Conservation (phyloP, 2,329 filamentous ascomycete genomes). For the Colletotrichum navitas region DNA sequence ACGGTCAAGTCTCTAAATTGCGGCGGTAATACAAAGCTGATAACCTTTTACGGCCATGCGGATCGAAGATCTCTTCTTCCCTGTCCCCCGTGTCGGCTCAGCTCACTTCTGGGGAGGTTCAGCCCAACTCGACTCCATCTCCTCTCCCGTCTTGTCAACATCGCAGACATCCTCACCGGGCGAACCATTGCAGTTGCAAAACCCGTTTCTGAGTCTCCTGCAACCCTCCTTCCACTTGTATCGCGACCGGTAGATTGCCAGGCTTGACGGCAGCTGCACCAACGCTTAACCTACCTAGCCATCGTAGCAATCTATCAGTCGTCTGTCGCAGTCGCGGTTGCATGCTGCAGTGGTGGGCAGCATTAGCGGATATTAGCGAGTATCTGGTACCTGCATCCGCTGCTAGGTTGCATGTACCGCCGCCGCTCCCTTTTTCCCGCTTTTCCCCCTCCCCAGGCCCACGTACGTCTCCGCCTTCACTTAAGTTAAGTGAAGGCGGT, state of each 20-base stretch:
- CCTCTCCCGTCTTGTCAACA: background rate
- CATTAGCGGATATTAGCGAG: slow-evolving; percentile 39
- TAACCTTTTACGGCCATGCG: slow-evolving; percentile 1
- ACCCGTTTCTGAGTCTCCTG: slow-evolving; percentile 4
- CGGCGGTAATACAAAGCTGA: slow-evolving; percentile 20
- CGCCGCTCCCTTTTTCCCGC: slow-evolving; percentile 37
- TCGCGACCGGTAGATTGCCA: background rate
- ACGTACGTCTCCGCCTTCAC: slow-evolving; percentile 41
- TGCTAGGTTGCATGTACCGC: slow-evolving; percentile 36
- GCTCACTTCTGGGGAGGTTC: background rate
- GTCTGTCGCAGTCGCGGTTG: slow-evolving; percentile 13
- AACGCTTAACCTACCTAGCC: background rate
- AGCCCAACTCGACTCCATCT: slow-evolving; percentile 22
- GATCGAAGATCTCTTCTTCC: background rate
- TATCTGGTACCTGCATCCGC: slow-evolving; percentile 41
- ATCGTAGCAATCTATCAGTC: slow-evolving; percentile 18
- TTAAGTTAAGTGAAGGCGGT: slow-evolving; percentile 27
- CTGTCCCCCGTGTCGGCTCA: slow-evolving; percentile 1
- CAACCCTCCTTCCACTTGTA: slow-evolving; percentile 16
- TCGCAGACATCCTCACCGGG: background rate
- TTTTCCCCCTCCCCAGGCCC: slow-evolving; percentile 31
- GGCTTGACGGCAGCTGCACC: slow-evolving; percentile 17
- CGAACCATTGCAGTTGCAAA: slow-evolving; percentile 3
- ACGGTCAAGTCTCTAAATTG: slow-evolving; percentile 22
- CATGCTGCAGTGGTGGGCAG: slow-evolving; percentile 29